Evolutionary conservation across 2,329 filamentous ascomycete species (phyloP).

Genomic region (Metarhizium brunneum): DNA sequence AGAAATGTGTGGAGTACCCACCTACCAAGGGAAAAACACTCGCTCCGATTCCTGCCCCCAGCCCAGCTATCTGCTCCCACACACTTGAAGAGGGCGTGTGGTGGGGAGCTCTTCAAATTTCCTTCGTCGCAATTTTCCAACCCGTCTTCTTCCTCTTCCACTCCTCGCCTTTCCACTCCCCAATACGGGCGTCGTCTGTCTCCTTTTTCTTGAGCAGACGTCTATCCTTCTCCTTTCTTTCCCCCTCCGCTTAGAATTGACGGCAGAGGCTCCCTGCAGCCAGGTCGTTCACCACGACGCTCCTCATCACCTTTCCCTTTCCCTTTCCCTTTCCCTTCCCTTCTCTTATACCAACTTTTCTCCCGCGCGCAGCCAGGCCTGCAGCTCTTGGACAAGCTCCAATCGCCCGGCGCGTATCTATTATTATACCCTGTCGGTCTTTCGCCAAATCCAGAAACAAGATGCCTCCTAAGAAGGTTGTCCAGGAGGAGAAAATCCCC

Average conservation of each 20-base stretch:
- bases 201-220: conserved; percentile 16
- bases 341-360: conserved; percentile 43
- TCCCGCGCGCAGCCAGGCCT: conserved; percentile 57
- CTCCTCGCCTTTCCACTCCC: conserved; percentile 6
- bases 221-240: conserved; percentile 4
- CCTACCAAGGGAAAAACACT: background rate
- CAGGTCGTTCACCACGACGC: conserved; percentile 34
- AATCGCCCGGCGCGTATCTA: conserved; percentile 41
- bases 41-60: conserved; percentile 1
- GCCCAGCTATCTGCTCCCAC: background rate
- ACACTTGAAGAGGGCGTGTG: background rate
- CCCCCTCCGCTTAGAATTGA: conserved; percentile 5
- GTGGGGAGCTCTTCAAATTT: conserved; percentile 21
- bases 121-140: conserved; percentile 11
- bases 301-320: conserved; percentile 21
- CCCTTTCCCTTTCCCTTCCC: conserved; percentile 33
- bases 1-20: too few species aligned
- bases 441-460: conserved; percentile 58
- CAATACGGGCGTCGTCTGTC: background rate
- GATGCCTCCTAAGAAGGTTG: conserved; percentile 94
- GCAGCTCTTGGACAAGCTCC: conserved; percentile 44
- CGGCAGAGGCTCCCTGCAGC: conserved; percentile 33
- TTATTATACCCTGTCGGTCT: conserved; percentile 39
- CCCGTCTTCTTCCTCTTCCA: conserved; percentile 13
- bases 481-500: conserved; percentile 90